Conservation (phyloP, 805 yeast species). For the Metschnikowia corniflorae region DNA sequence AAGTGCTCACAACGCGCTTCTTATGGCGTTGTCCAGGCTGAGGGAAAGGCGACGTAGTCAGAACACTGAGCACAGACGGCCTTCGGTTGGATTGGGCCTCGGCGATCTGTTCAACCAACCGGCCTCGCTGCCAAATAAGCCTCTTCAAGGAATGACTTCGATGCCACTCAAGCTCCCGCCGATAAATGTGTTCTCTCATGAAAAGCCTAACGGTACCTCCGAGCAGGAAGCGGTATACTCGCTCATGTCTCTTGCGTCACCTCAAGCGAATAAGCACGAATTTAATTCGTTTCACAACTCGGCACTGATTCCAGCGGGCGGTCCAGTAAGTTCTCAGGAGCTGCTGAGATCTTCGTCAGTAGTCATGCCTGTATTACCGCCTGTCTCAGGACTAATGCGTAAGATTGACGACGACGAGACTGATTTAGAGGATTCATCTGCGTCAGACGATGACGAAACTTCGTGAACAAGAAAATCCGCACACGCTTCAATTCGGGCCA, state of each 20-base stretch:
- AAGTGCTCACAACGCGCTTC: conserved; percentile 45
- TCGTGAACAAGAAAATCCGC: too few species aligned
- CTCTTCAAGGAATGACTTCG: neutral
- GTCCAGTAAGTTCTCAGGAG: conserved; percentile 17
- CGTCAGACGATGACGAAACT: conserved; percentile 22
- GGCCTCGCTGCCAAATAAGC: conserved; percentile 1
- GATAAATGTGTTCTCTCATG: conserved; percentile 11
- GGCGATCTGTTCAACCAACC: conserved; percentile 6
- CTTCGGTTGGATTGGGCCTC: conserved; percentile 10
- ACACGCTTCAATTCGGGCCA: neutral
- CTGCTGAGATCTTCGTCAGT: conserved; percentile 26
- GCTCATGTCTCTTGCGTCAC: conserved; percentile 53
- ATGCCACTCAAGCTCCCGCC: conserved; percentile 15
- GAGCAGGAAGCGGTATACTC: conserved; percentile 58
- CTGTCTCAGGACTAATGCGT: conserved; percentile 25
- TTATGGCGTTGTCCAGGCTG: conserved; percentile 36
- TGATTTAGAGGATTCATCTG: conserved; percentile 30
- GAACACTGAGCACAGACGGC: conserved; percentile 11
- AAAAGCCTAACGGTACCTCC: conserved; percentile 22
- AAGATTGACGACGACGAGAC: conserved; percentile 31
- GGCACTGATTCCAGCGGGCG: conserved; percentile 1
- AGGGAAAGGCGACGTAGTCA: conserved; percentile 15
- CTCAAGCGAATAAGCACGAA: conserved; percentile 33
- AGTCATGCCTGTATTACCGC: conserved; percentile 25
- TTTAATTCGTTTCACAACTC: conserved; percentile 23